Percentiles rank a stretch among this genome's conserved stretches.
phyloP scores from a whole-genome alignment of 1,284 basidiomycete genomes.

The Heimioporus punctisporus region DNA sequence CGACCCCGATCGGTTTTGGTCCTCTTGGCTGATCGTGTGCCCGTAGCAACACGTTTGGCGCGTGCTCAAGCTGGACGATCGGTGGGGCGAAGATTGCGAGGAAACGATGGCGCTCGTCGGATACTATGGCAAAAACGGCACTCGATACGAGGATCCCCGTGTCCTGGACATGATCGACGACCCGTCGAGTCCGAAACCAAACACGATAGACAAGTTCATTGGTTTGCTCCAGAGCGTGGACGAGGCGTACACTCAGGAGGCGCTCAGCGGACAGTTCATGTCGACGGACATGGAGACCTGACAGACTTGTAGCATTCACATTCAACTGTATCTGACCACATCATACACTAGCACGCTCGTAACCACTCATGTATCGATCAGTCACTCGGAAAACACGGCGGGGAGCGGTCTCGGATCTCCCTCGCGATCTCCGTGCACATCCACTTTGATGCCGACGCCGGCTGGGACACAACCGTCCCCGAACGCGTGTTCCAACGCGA shows the following conservation, averaged over 20 bases:
- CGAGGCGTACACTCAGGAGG: constrained; percentile 18
- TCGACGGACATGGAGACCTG: constrained; percentile 1
- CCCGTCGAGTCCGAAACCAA: constrained; percentile 38
- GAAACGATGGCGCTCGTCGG: constrained; percentile 52
- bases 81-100: constrained; percentile 48
- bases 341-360: no score
- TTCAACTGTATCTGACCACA: constrained; percentile 2
- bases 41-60: constrained; percentile 54
- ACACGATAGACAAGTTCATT: constrained; percentile 51
- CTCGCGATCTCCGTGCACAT: constrained; percentile 45
- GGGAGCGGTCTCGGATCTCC: constrained; percentile 40
- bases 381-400: constrained; percentile 16
- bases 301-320: background rate
- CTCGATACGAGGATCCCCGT: constrained; percentile 46
- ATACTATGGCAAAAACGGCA: constrained; percentile 59
- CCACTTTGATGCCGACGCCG: constrained; percentile 70
- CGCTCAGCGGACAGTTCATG: constrained; percentile 1
- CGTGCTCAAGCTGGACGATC: constrained; percentile 48
- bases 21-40: constrained; percentile 2
- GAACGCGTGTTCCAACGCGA: constrained; percentile 66
- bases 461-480: constrained; percentile 77
- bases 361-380: background rate
- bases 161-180: constrained; percentile 55
- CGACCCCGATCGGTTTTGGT: background rate
- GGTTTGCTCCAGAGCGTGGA: constrained; percentile 50